These are phyloP conservation scores for Leucosporidium creatinivorum DNA, from an alignment of 768 basidiomycete genomes.

Conservation along the genomic window DNA sequence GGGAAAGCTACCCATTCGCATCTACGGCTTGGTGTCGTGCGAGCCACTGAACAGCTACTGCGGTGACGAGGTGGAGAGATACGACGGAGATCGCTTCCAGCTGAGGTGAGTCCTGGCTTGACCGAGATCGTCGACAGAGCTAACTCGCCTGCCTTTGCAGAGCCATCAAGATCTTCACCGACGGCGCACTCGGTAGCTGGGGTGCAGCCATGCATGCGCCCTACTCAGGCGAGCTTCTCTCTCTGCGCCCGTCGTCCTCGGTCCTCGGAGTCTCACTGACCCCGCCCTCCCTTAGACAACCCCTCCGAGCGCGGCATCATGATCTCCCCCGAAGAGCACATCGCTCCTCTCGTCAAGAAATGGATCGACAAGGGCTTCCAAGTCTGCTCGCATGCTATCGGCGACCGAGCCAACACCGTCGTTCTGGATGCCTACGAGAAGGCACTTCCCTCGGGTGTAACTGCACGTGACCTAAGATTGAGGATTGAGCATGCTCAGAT, in stretches of 20 bases:
- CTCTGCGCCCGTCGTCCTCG: too few species aligned
- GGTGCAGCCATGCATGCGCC: conserved; percentile 82
- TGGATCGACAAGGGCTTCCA: conserved; percentile 30
- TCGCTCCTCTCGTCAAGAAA: conserved; percentile 54
- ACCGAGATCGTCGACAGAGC: not conserved
- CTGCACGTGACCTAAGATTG: conserved; percentile 47
- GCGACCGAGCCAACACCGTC: conserved; percentile 73
- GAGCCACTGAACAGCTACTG: conserved; percentile 53
- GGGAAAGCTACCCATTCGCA: conserved; percentile 58
- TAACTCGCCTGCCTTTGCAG: conserved; percentile 36
- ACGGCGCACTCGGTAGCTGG: conserved; percentile 86
- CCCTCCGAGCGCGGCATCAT: conserved; percentile 65
- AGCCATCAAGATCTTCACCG: conserved; percentile 66
- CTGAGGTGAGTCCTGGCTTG: conserved; percentile 44
- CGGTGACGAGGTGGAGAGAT: conserved; percentile 57
- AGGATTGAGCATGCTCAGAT: conserved; percentile 93
- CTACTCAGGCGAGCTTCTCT: conserved; percentile 49
- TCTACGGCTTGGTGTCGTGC: conserved; percentile 39
- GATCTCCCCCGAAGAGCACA: conserved; percentile 51
- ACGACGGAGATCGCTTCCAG: conserved; percentile 57
- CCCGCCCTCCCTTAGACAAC: conserved; percentile 49
- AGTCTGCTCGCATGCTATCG: conserved; percentile 41
- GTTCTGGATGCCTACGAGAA: conserved; percentile 76
- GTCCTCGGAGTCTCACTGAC: not conserved
- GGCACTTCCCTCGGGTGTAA: conserved; percentile 12